These are phyloP conservation scores for Trematosphaeria pertusa DNA, from an alignment of 2,329 filamentous ascomycete genomes.

Conservation along the genomic window DNA sequence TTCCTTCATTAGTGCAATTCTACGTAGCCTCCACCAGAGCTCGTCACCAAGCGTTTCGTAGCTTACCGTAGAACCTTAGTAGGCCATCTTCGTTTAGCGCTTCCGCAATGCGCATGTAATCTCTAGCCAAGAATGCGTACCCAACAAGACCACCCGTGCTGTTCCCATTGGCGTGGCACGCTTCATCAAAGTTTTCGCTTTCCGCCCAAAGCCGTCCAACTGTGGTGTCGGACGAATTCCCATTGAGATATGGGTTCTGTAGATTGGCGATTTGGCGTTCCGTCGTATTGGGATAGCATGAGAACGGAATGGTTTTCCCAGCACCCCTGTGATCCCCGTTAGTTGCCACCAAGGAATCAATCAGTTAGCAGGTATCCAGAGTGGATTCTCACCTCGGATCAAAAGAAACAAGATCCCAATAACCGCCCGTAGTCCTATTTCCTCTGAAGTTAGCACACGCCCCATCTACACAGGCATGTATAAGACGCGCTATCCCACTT, in stretches of 20 bases:
- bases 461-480: not conserved
- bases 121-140: conserved; percentile 54
- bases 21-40: no score
- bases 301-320: no score
- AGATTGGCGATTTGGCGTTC: no score
- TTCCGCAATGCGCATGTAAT: conserved; percentile 56
- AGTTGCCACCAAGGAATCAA: no score
- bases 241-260: no score
- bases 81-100: conserved; percentile 52
- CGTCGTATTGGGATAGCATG: no score
- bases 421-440: not conserved
- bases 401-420: no score
- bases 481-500: conserved; percentile 1
- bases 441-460: no score
- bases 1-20: not conserved
- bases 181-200: conserved; percentile 6
- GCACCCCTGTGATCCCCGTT: no score
- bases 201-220: conserved; percentile 18
- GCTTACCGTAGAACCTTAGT: conserved; percentile 50
- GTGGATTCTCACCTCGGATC: no score
- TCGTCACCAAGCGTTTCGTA: no score
- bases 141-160: conserved; percentile 49
- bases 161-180: conserved; percentile 15
- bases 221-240: conserved; percentile 10
- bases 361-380: no score